Base-by-base conservation (phyloP, 805 yeast species). In the Kluyveromyces starmeri region DNA sequence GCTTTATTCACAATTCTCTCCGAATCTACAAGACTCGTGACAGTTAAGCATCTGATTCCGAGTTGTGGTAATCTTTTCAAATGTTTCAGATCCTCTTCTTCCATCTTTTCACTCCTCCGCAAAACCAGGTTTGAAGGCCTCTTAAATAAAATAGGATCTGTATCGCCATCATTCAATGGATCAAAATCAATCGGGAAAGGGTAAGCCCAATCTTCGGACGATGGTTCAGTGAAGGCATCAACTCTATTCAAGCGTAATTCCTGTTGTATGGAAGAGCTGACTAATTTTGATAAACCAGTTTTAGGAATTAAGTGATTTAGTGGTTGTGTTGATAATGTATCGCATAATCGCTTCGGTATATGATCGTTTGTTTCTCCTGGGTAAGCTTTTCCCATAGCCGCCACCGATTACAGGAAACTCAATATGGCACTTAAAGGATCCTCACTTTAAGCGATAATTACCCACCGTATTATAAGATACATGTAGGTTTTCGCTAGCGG, bases 291-390 rank as follows among this genome's bases (percentile, higher is more conserved):
- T 4, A 54, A 32, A 3, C 41, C 48, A 16, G 39, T 46, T 29
- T 57, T 57, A 3, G 62, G 62, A 2, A 55, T 42, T 24, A 57
- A 35, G 35, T 46, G 43, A 27, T 40, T 46, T 6, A 57, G 27
- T 7, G 61, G 59, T 28, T 47, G 51, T 20, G 30, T 32, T 11
- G 42, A 41, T 9, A 57, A 32, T 9, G 54, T 46, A 11, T 48
- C 58, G 2, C 47, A 17, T n/a, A 54, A 30, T 4, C 48, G 41
- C 31, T 52, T 49, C 9, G 60, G 57, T 7, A 51, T 42, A 15
- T 43, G 38, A 18, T 43, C 38, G 5, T 44, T 35, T 17, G 48
- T 32, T 35, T 54, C 56, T 12, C 58, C 59, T 8, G 60, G 59
- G 30, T 41, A 54, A 5, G 30, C 33, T 14, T 32, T 45, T 23